Evolutionary conservation across 176 grass and related monocot species (phyloP).

Genomic region (Rhynchospora tenuis): DNA sequence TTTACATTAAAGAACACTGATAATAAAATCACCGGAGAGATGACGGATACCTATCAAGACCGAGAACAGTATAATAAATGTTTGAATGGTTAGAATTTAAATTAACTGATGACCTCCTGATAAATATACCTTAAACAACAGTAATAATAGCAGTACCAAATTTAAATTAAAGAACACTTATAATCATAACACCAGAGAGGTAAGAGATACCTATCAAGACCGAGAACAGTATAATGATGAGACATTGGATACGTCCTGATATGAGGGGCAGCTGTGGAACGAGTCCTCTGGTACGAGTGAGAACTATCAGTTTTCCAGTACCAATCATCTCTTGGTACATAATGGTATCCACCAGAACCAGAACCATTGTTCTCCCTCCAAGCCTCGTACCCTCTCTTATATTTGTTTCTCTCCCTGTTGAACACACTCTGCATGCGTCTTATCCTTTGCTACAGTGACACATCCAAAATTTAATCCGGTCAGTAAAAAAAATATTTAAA

Average conservation of each 20-base stretch:
- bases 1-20: too few relatives aligned
- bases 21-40: not conserved
- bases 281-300: constrained; percentile 51
- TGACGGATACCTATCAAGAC: constrained; percentile 77
- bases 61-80: constrained; percentile 47
- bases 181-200: not conserved
- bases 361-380: constrained; percentile 78
- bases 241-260: constrained; percentile 63
- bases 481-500: not conserved
- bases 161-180: not conserved
- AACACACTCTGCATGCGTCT: constrained; percentile 97
- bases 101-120: not conserved
- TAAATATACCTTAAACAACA: not conserved
- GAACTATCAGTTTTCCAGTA: constrained; percentile 71
- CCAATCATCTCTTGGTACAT: constrained; percentile 95
- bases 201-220: constrained; percentile 78
- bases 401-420: constrained; percentile 89
- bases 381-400: constrained; percentile 59
- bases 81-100: not conserved
- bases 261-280: constrained; percentile 30
- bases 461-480: not conserved
- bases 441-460: constrained; percentile 64
- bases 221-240: constrained; percentile 80
- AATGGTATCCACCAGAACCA: constrained; percentile 67
- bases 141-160: too few relatives aligned